These are phyloP conservation scores for Boehmeria nivea DNA, from an alignment of 306 rosid genomes.

Conservation along the genomic window DNA sequence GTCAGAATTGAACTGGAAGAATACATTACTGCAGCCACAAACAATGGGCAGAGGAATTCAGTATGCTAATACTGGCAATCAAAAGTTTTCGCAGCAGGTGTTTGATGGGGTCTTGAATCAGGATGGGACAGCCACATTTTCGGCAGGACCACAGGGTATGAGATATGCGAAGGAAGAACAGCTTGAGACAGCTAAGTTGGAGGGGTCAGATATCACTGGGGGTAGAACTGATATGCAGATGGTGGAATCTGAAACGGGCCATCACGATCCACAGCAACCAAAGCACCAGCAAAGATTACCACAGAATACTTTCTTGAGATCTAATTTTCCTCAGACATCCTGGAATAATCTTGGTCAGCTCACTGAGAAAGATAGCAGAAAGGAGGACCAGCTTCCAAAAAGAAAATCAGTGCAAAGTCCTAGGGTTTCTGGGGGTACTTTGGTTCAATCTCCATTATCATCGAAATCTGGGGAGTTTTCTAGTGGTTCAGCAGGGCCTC, in stretches of 20 bases:
- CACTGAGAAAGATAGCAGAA: slow-evolving; percentile 69
- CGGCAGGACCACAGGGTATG: slow-evolving; percentile 58
- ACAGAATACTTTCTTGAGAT: slow-evolving; percentile 50
- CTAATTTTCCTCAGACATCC: slow-evolving; percentile 64
- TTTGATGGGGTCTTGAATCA: slow-evolving; percentile 71
- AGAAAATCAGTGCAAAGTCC: slow-evolving; percentile 85
- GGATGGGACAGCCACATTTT: slow-evolving; percentile 52
- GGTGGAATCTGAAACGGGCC: slow-evolving; percentile 57
- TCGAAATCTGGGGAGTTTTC: slow-evolving; percentile 92
- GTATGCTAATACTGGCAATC: slow-evolving; percentile 46
- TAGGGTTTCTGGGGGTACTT: slow-evolving; percentile 62
- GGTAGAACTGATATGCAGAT: slow-evolving; percentile 48
- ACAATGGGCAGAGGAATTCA: slow-evolving; percentile 64
- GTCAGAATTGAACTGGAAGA: slow-evolving; percentile 74
- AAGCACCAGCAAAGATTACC: slow-evolving; percentile 54
- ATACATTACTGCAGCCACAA: slow-evolving; percentile 60
- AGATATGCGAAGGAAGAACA: slow-evolving; percentile 81
- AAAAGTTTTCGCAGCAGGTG: slow-evolving; percentile 63
- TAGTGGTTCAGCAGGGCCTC: slow-evolving; percentile 75
- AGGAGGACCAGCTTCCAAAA: slow-evolving; percentile 72
- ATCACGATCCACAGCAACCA: slow-evolving; percentile 62
- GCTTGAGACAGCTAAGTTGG: slow-evolving; percentile 60
- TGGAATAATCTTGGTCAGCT: slow-evolving; percentile 74
- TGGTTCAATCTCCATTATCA: slow-evolving; percentile 76
- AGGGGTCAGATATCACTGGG: slow-evolving; percentile 59